Base-by-base conservation (phyloP, 306 rosid species). In the Gynostemma pentaphyllum region DNA sequence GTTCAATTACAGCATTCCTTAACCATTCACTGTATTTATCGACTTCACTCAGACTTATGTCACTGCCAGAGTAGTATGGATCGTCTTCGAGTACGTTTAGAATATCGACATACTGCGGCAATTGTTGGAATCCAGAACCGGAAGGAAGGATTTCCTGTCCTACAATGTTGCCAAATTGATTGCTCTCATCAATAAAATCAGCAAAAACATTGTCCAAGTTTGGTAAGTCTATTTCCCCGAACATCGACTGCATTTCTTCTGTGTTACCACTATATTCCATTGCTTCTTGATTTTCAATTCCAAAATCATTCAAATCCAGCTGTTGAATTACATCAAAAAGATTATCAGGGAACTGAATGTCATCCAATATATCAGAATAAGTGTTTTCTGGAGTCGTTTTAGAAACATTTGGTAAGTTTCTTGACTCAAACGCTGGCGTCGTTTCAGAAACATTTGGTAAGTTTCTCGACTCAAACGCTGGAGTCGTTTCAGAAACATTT, bases 1-100 rank as follows among this genome's bases (percentile, higher is more conserved):
- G 14, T 60, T 39, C 66, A 1, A 60, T 47, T 39, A 60, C 34
- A 22, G 21, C 39, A 16, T 23, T 60, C 34, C 48, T 60, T 3
- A 60, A 48, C 66, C 66, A 60, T 40, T 60, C 66, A 9, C 48
- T 19, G 21, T 60, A 60, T 6, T 60, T 60, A 21, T 60, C 66
- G 22, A 60, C 66, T 2, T 60, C 66, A 4, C 66, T 39, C 48
- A 60, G 48, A 39, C 22, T 60, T 23, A 60, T 37, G 48, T 60
- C 49, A 4, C 49, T 22, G 16, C 10, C 34, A 0, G 3, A 15
- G 4, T 60, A 12, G 48, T 60, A 13, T 23, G 34, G 48, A 40
- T 61, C 66, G 0, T 61, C 66, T 23, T 61, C 49, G 13, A 61
- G 30, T 13, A 61, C 49, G 23, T 61, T 41, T 61, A 40, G 23